Evolutionary conservation across 352 stramenopile genomes (phyloP), one percentile per base, ranked within the genome.

Genomic region (Phytopythium chamaehyphon): DNA sequence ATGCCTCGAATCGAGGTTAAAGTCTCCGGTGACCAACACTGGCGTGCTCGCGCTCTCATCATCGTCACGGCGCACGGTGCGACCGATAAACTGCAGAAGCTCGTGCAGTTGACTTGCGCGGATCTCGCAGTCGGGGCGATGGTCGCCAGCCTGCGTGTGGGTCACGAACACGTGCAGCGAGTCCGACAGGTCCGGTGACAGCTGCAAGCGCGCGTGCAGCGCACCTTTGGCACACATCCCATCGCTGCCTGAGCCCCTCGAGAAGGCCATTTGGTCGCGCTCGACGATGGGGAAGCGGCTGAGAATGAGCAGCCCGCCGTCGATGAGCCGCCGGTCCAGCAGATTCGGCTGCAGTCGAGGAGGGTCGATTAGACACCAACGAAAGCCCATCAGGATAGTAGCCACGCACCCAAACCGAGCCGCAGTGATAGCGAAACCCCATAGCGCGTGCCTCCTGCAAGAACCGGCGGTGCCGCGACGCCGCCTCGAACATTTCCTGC

Each of bases 131-230:
- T 81, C 68, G 3, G 56, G 59, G 12, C 52, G 18, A 15, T 70
- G 58, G 44, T 90, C 77, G 21, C 83, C 80, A 1, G 83, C 80
- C 57, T 93, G 75, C 14, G 83, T 93, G 55, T 93, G 83, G n/a
- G 83, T 93, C 26, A 77, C 90, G 52, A 93, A 93, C n/a, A 93
- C 76, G 43, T 90, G 78, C 21, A 91, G 59, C 31, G 70, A 88
- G 59, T 91, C 77, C 4, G 73, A 67, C 15, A 86, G 55, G 40
- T 87, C 72, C 2, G 73, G 71, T 3, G 78, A 87, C 38, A 90
- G 64, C 59, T 93, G 83, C 40, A 93, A 67, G 22, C 76, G 78
- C 33, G 83, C 79, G 54, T 90, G 90, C 6, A 90, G 70, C 19
- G 87, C 79, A 22, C 83, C 83, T 42, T 93, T 93, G 47, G 83